These are phyloP conservation scores for Xylaria sp. DNA, from an alignment of 2,329 filamentous ascomycete genomes.

Conservation along the genomic window DNA sequence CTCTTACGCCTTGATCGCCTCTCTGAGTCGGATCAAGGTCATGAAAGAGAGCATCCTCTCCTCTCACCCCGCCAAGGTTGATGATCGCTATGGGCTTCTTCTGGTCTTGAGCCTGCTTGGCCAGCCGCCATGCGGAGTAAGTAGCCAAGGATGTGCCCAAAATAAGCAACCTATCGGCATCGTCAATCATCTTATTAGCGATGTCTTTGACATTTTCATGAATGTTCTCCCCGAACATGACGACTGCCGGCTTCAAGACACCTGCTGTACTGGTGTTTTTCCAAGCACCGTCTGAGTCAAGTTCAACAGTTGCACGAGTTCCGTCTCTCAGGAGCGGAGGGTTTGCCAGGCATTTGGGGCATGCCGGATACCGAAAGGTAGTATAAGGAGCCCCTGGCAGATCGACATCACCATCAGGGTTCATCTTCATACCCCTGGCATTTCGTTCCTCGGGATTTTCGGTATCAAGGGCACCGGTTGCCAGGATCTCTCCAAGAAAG, in stretches of 20 bases:
- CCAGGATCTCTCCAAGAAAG: conserved; percentile 67
- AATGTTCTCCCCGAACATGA: conserved; percentile 96
- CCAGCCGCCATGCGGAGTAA: conserved; percentile 89
- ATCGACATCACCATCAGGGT: conserved; percentile 93
- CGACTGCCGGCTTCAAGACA: conserved; percentile 84
- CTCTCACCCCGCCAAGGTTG: conserved; percentile 79
- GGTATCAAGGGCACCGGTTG: conserved; percentile 68
- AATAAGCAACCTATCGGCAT: conserved; percentile 68
- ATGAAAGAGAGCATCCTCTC: conserved; percentile 67
- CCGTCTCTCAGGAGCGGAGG: conserved; percentile 55
- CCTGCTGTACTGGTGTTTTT: conserved; percentile 60
- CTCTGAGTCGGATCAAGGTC: conserved; percentile 47
- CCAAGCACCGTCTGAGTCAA: conserved; percentile 80
- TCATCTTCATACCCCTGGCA: conserved; percentile 68
- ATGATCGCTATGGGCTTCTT: conserved; percentile 82
- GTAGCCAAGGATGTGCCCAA: conserved; percentile 89
- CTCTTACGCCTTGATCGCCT: conserved; percentile 49
- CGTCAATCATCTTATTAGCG: conserved; percentile 76
- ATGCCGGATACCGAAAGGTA: conserved; percentile 86
- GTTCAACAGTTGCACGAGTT: conserved; percentile 53
- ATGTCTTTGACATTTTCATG: conserved; percentile 60
- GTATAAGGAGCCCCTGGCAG: conserved; percentile 80
- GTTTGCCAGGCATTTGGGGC: conserved; percentile 67
- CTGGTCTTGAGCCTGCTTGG: conserved; percentile 73
- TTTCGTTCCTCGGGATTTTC: conserved; percentile 68